Percentiles rank a stretch among this genome's conserved stretches.
phyloP scores from a whole-genome alignment of 164 flowering plant genomes.

The Dillenia turbinata region DNA sequence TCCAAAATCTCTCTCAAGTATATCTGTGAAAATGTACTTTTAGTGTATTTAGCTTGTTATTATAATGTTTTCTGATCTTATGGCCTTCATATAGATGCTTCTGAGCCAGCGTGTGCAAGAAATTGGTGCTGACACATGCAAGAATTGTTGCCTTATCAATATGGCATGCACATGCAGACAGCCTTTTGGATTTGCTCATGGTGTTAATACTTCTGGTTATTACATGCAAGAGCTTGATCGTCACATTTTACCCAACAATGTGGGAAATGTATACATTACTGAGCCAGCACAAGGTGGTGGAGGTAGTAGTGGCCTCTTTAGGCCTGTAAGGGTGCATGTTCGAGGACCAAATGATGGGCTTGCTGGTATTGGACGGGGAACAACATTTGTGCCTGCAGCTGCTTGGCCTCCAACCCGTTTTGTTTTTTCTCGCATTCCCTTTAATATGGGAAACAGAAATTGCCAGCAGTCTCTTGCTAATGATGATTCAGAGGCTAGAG shows the following conservation, averaged over 20 bases:
- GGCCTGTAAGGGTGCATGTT: constrained; percentile 88
- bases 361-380: constrained; percentile 95
- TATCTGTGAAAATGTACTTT: too few species aligned
- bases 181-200: constrained; percentile 59
- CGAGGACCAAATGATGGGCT: constrained; percentile 92
- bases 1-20: too few species aligned
- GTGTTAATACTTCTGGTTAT: constrained; percentile 45
- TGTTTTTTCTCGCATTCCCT: constrained; percentile 93
- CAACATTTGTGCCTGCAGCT: constrained; percentile 65
- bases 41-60: too few species aligned
- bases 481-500: constrained; percentile 80
- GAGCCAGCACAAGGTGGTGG: constrained; percentile 67
- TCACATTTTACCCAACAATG: constrained; percentile 35
- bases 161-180: constrained; percentile 80
- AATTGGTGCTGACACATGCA: constrained; percentile 86
- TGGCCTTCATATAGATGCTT: constrained; percentile 62
- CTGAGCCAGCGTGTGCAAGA: constrained; percentile 89
- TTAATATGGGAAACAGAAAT: constrained; percentile 76
- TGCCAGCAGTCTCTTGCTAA: constrained; percentile 72
- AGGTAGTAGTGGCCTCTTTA: constrained; percentile 58
- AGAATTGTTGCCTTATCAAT: constrained; percentile 63
- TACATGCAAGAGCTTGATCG: constrained; percentile 78
- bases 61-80: constrained; percentile 1
- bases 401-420: constrained; percentile 91
- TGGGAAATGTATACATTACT: constrained; percentile 66